A percentile compares a stretch with the other conserved stretches of the same genome.
phyloP scores from a whole-genome alignment of 2,329 filamentous ascomycete genomes.

The Pseudogymnoascus verrucosus region DNA sequence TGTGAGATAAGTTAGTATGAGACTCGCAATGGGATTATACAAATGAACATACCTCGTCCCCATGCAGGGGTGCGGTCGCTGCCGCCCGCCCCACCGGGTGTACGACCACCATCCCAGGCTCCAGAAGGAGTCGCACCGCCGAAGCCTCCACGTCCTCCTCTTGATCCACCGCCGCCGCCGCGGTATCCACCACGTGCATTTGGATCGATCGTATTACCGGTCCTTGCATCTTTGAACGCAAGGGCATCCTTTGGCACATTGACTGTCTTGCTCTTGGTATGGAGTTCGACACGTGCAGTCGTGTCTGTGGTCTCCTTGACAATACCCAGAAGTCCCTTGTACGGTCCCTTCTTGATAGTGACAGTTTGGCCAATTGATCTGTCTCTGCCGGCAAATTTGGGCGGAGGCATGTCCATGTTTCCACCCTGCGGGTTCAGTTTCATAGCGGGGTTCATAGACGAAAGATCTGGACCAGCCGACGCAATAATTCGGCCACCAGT shows the following conservation, averaged over 20 bases:
- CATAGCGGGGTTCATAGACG: constrained; percentile 85
- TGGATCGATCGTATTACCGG: constrained; percentile 70
- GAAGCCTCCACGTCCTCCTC: constrained; percentile 38
- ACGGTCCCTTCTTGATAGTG: constrained; percentile 74
- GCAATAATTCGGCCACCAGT: constrained; percentile 75
- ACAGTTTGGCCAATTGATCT: constrained; percentile 85
- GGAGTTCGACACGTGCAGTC: constrained; percentile 81
- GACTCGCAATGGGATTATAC: not conserved
- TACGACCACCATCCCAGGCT: constrained; percentile 56
- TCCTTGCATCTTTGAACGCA: constrained; percentile 77
- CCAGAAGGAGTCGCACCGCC: constrained; percentile 39
- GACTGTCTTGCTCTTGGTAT: constrained; percentile 88
- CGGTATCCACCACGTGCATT: constrained; percentile 39
- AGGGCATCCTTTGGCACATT: constrained; percentile 74
- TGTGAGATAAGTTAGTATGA: constrained; percentile 21
- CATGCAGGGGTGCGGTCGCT: constrained; percentile 69
- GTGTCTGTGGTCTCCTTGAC: constrained; percentile 90
- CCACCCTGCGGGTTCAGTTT: constrained; percentile 56
- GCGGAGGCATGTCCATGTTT: constrained; percentile 52
- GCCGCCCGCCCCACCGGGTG: constrained; percentile 52
- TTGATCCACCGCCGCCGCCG: constrained; percentile 37
- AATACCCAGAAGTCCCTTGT: constrained; percentile 89
- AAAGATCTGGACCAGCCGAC: constrained; percentile 60
- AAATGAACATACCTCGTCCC: constrained; percentile 56
- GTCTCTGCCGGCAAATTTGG: constrained; percentile 70